Evolutionary conservation across 345 rosid species (phyloP).

Genomic region (Clausena lansium): DNA sequence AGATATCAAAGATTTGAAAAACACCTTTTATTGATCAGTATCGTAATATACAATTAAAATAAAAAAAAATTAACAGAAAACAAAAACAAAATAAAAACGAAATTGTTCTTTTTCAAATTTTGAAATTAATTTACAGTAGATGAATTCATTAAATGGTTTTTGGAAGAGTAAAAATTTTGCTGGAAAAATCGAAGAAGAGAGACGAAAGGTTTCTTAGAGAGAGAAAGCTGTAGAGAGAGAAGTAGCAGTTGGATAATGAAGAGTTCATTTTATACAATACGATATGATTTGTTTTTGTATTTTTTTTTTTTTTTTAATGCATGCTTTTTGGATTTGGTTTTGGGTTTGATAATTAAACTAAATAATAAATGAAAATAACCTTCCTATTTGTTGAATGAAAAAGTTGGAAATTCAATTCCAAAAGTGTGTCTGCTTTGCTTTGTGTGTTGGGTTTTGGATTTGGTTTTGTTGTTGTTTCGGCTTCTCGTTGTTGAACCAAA

Average conservation of each 20-base stretch:
- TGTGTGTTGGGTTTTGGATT: background rate
- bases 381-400: background rate
- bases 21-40: background rate
- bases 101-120: background rate
- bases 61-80: slow-evolving; percentile 7
- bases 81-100: background rate
- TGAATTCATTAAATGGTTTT: background rate
- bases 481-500: background rate
- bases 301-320: background rate
- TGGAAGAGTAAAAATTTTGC: slow-evolving; percentile 6
- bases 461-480: background rate
- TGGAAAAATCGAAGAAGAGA: slow-evolving; percentile 4
- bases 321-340: background rate
- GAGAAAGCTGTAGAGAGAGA: background rate
- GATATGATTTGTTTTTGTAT: background rate
- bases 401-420: no score
- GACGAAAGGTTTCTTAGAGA: slow-evolving; percentile 10
- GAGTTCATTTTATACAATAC: background rate
- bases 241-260: slow-evolving; percentile 22
- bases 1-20: slow-evolving; percentile 12
- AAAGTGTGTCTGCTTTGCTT: no score
- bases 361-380: background rate
- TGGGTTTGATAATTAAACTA: background rate
- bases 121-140: slow-evolving; percentile 9
- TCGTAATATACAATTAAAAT: background rate